phyloP scores from a whole-genome alignment of 1,139 yeast species.

The Diutina catenulata region DNA sequence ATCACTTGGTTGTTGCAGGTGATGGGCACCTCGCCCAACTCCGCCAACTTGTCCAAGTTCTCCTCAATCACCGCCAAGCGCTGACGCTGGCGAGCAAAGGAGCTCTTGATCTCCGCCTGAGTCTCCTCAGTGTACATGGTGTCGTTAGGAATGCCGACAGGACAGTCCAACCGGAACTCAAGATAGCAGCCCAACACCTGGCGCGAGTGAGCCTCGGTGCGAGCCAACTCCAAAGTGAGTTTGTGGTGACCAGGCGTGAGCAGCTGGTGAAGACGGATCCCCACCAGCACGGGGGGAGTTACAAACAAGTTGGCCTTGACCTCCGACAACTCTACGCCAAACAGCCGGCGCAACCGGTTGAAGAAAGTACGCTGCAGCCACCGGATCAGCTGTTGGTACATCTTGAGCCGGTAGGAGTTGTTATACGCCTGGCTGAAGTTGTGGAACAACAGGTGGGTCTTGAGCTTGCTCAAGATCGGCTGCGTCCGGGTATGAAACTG shows the following conservation, averaged over 20 bases:
- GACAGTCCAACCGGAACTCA: constrained; percentile 36
- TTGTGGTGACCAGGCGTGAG: constrained; percentile 26
- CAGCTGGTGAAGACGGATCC: constrained; percentile 14
- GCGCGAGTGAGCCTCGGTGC: constrained; percentile 24
- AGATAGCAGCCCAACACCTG: constrained; percentile 47
- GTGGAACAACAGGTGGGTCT: constrained; percentile 2
- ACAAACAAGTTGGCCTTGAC: background rate
- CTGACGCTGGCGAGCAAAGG: constrained; percentile 22
- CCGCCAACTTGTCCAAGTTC: constrained; percentile 17
- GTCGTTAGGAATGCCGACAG: constrained; percentile 33
- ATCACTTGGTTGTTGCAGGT: constrained; percentile 21
- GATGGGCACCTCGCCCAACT: constrained; percentile 39
- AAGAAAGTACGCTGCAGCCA: background rate
- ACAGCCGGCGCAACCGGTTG: background rate
- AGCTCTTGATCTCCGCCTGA: constrained; percentile 25
- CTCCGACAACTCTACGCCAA: background rate
- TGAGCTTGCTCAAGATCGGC: background rate
- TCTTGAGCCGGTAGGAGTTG: constrained; percentile 1
- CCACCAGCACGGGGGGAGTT: constrained; percentile 6
- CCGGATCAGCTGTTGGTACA: background rate
- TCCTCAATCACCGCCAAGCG: constrained; percentile 16
- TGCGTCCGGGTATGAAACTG: background rate
- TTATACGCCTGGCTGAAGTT: background rate
- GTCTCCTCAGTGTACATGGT: constrained; percentile 38
- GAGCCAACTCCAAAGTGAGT: constrained; percentile 25